A percentile compares a stretch with the other conserved stretches of the same genome.
phyloP scores from a whole-genome alignment of 768 basidiomycete genomes.

The Calocera viscosa region DNA sequence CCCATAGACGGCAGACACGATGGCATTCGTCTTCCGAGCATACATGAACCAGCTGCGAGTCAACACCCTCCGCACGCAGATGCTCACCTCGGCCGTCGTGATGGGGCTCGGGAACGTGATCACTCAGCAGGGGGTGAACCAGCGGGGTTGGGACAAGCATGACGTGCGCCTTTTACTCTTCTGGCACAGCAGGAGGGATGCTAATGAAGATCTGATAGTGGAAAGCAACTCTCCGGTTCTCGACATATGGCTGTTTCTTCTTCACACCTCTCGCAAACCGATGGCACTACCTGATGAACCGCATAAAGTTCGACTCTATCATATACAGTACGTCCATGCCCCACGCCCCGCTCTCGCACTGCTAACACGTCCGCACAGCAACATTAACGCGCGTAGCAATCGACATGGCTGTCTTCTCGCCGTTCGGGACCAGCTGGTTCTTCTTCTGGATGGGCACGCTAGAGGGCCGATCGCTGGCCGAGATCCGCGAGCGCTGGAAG shows the following conservation, averaged over 20 bases:
- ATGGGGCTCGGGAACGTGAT: slow-evolving; percentile 10
- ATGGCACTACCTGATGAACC: slow-evolving; percentile 15
- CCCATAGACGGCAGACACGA: neutral
- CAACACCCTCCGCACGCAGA: slow-evolving; percentile 20
- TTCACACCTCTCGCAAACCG: slow-evolving; percentile 18
- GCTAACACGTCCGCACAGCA: neutral
- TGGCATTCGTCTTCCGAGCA: slow-evolving; percentile 9
- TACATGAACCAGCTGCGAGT: slow-evolving; percentile 7
- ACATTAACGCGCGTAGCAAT: slow-evolving; percentile 9
- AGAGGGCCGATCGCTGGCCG: slow-evolving; percentile 12
- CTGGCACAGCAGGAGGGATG: no score
- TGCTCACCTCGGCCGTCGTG: slow-evolving; percentile 15
- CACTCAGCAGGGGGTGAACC: slow-evolving; percentile 12
- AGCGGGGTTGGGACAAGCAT: slow-evolving; percentile 8
- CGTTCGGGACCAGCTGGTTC: slow-evolving; percentile 18
- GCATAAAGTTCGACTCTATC: neutral
- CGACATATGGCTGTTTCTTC: slow-evolving; percentile 14
- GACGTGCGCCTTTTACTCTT: slow-evolving; percentile 14
- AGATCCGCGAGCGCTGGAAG: slow-evolving; percentile 19
- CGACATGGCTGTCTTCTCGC: slow-evolving; percentile 18
- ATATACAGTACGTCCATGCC: slow-evolving; percentile 8
- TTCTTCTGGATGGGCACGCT: slow-evolving; percentile 15
- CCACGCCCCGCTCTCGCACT: neutral
- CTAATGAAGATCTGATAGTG: no score
- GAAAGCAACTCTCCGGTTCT: slow-evolving; percentile 13